Conservation (phyloP, 129 eudicot species). For the Rutidosis leptorrhynchoides region DNA sequence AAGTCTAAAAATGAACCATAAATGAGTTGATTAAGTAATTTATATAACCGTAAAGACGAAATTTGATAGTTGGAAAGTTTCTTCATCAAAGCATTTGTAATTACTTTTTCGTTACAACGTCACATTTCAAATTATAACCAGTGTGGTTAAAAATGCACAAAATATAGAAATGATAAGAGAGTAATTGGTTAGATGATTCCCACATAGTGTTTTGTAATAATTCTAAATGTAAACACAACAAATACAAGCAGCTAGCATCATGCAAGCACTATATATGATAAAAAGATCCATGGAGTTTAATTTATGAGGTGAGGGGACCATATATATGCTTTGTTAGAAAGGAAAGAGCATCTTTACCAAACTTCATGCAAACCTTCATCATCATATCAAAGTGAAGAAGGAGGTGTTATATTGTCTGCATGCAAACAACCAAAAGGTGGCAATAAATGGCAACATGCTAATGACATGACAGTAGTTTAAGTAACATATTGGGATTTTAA, state of each 20-base stretch:
- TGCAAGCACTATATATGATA: slow-evolving; percentile 28
- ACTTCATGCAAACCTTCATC: slow-evolving; percentile 21
- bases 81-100: neutral
- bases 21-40: neutral
- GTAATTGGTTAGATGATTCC: slow-evolving; percentile 18
- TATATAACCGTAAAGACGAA: neutral
- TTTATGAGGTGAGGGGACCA: slow-evolving; percentile 49
- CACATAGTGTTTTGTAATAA: slow-evolving; percentile 16
- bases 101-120: neutral
- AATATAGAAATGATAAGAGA: slow-evolving; percentile 11
- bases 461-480: slow-evolving; percentile 32
- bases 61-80: too few species aligned
- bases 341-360: slow-evolving; percentile 42
- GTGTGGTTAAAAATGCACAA: neutral
- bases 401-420: neutral
- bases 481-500: slow-evolving; percentile 22
- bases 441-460: slow-evolving; percentile 32
- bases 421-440: slow-evolving; percentile 24
- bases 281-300: slow-evolving; percentile 32
- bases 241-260: slow-evolving; percentile 21
- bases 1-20: neutral
- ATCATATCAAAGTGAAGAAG: neutral
- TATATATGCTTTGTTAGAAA: slow-evolving; percentile 31
- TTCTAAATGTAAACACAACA: slow-evolving; percentile 21
- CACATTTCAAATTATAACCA: neutral